Base-by-base conservation (phyloP, 2,329 filamentous ascomycete species). In the Microdochium trichocladiopsis region DNA sequence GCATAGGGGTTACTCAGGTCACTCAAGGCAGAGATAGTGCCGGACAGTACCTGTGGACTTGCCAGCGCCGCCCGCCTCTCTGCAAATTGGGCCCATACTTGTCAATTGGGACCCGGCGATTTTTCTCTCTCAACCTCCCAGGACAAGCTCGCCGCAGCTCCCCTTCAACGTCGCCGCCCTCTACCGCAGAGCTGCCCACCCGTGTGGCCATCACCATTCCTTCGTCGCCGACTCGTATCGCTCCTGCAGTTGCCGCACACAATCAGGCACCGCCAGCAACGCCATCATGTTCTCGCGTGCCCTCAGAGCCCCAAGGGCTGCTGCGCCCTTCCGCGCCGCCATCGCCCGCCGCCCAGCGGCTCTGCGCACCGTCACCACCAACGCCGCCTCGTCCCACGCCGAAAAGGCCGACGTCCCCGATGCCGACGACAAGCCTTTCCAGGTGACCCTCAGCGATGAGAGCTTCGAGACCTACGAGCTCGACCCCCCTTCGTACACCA, bases 401-500 rank as follows among this genome's bases (percentile, higher is more conserved):
- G 90, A 93, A 71, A 89, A 88, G 78, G 80, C 78, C 66, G 78
- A 83, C 58, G 75, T 80, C 60, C 77, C 78, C 54, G 55, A 62
- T 51, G 56, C 60, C 54, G 92, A 96, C 72, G 90, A 96, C 67
- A 88, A 95, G 81, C 84, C 85, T 60, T 97, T 99, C 79, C 83
- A 87, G 66, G 84, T 99, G 70, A 87, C 84, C 67, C 87, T 99
- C 71, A 95, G 90, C 71, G 90, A 96, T 72, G 93, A 97, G 87
- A 93, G 90, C 78, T 99, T 97, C 78, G 94, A 99, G 83, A 96
- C 94, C 54, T 99, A 97, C 78, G 91, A 96, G 80, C 84, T 99
- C 69, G 94, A 99, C 76, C 92, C 93, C 63, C 94, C 94, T 60
- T 79, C 90, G 54, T 96, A 96, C 81, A 92, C 89, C 58, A 77